Percentiles rank a stretch among this genome's conserved stretches.
These are phyloP conservation scores for Trichophyton simii DNA, from an alignment of 2,329 filamentous ascomycete species.

Conservation along the genomic window DNA sequence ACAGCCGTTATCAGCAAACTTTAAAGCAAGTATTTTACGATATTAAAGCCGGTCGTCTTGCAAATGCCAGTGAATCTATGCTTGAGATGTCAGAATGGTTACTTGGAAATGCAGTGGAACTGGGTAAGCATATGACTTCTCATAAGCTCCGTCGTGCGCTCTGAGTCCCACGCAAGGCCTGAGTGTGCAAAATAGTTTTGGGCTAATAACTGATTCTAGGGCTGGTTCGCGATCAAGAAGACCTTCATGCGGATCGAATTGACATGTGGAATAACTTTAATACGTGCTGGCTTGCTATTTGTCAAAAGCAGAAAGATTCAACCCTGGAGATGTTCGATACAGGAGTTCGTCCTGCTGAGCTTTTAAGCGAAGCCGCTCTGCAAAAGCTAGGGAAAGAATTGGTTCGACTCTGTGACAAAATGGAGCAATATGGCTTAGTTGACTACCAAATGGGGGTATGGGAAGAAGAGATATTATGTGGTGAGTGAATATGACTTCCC, in stretches of 20 bases:
- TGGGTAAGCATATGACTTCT: constrained; percentile 43
- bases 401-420: constrained; percentile 66
- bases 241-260: constrained; percentile 61
- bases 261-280: constrained; percentile 93
- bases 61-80: constrained; percentile 46
- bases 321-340: constrained; percentile 47
- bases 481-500: constrained; percentile 40
- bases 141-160: constrained; percentile 9
- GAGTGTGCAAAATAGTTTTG: constrained; percentile 16
- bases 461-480: constrained; percentile 78
- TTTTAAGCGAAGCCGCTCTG: constrained; percentile 57
- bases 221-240: constrained; percentile 69
- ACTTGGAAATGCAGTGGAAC: constrained; percentile 49
- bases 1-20: constrained; percentile 47
- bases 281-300: constrained; percentile 71
- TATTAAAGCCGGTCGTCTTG: constrained; percentile 50
- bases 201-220: constrained; percentile 42
- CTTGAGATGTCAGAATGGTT: constrained; percentile 55
- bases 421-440: constrained; percentile 85
- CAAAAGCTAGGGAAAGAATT: constrained; percentile 73
- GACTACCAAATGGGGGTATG: constrained; percentile 96
- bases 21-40: constrained; percentile 57
- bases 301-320: constrained; percentile 73
- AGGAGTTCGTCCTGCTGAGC: constrained; percentile 43
- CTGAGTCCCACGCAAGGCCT: constrained; percentile 1